phyloP scores from a whole-genome alignment of 129 eudicot species.

The Heracleum sosnowskyi region DNA sequence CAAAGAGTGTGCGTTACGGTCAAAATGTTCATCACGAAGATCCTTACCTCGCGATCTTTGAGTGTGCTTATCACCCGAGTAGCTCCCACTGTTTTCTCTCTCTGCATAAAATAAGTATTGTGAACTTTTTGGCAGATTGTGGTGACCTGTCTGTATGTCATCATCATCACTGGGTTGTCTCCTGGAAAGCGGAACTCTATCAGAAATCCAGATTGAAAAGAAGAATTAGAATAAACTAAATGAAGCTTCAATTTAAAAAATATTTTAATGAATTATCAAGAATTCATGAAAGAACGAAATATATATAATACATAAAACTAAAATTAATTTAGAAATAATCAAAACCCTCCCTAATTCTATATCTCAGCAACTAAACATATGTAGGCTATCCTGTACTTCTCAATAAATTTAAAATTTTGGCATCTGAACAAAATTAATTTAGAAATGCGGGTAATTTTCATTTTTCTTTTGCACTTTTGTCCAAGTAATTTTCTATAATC shows the following conservation, averaged over 20 bases:
- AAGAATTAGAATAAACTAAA: background rate
- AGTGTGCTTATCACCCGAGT: conserved; percentile 44
- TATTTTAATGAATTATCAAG: background rate
- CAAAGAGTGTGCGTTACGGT: conserved; percentile 23
- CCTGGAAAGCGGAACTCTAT: conserved; percentile 30
- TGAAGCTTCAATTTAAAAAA: background rate
- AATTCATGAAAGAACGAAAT: background rate
- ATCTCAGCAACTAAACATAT: background rate
- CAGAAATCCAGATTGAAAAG: conserved; percentile 10
- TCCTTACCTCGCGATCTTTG: conserved; percentile 31
- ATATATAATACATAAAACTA: background rate
- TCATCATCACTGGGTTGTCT: conserved; percentile 30
- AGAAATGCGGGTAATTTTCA: background rate
- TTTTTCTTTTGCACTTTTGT: background rate
- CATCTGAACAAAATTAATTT: background rate
- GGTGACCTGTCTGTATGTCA: conserved; percentile 22
- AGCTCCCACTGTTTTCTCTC: conserved; percentile 36
- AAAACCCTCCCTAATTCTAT: background rate
- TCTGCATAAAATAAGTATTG: conserved; percentile 26
- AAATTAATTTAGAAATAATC: too few species aligned
- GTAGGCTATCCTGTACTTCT: background rate
- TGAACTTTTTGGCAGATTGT: conserved; percentile 32
- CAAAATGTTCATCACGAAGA: conserved; percentile 19
- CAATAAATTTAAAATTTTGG: background rate
- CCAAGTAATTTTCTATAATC: background rate